Evolutionary conservation across 495 filamentous ascomycete species (phyloP).

Genomic region (Hyaloscypha bicolor): DNA sequence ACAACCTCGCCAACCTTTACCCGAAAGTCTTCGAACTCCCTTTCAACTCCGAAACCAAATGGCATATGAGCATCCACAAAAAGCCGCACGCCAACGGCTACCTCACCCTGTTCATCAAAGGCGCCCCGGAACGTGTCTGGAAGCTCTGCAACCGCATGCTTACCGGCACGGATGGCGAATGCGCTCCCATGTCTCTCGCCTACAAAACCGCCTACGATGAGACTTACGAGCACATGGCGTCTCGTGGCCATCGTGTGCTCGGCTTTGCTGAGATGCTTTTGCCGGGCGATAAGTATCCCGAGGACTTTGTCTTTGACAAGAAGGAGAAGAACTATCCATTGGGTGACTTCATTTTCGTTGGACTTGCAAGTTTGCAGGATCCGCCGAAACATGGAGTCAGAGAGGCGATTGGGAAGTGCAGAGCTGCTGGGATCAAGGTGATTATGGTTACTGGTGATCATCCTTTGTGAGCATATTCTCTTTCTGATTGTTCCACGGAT

Average conservation of each 20-base stretch:
- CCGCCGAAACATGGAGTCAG: conserved; percentile 43
- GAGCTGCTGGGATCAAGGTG: conserved; percentile 45
- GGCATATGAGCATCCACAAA: conserved; percentile 37
- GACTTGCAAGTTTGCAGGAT: conserved; percentile 54
- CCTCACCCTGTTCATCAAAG: conserved; percentile 47
- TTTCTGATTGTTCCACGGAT: background rate
- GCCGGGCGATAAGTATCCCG: conserved; percentile 49
- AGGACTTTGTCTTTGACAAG: conserved; percentile 35
- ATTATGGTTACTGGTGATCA: conserved; percentile 51
- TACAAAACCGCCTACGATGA: conserved; percentile 43
- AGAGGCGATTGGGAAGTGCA: conserved; percentile 35
- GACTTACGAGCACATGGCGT: conserved; percentile 43
- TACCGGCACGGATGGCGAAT: conserved; percentile 21
- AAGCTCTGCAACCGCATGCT: conserved; percentile 25
- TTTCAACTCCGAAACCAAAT: conserved; percentile 45
- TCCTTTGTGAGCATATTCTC: conserved; percentile 16
- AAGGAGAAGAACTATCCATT: conserved; percentile 50
- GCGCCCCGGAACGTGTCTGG: conserved; percentile 51
- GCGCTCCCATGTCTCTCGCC: conserved; percentile 3
- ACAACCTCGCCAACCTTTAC: conserved; percentile 10
- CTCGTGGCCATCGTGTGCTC: conserved; percentile 54
- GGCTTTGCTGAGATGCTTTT: conserved; percentile 46
- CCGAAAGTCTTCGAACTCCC: conserved; percentile 36
- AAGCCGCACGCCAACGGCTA: conserved; percentile 20
- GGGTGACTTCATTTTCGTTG: conserved; percentile 49